Evolutionary conservation across 2,329 filamentous ascomycete genomes (phyloP).

Genomic region (Sporothrix humicola): DNA sequence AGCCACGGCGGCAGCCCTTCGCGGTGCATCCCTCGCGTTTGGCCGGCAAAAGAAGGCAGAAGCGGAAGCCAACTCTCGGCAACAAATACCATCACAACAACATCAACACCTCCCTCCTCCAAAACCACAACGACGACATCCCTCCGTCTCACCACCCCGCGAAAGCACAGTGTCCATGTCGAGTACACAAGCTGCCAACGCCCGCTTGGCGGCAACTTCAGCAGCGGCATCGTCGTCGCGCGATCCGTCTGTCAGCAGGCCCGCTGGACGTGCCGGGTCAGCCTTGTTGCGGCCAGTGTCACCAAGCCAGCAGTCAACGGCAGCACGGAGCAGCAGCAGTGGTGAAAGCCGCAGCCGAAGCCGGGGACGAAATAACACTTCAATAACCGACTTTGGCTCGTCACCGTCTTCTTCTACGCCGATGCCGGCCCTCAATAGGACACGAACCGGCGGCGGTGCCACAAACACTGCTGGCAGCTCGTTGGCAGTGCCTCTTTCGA

Average conservation of each 20-base stretch:
- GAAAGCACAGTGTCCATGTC: constrained; percentile 42
- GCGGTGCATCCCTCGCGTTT: constrained; percentile 63
- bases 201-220: constrained; percentile 54
- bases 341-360: no score
- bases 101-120: constrained; percentile 2
- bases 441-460: neutral
- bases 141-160: constrained; percentile 33
- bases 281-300: constrained; percentile 39
- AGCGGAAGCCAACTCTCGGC: neutral
- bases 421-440: neutral
- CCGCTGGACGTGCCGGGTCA: constrained; percentile 26
- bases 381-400: neutral
- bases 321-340: constrained; percentile 31
- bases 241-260: neutral
- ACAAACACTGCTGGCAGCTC: neutral
- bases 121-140: constrained; percentile 27
- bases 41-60: constrained; percentile 43
- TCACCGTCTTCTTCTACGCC: neutral
- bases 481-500: neutral
- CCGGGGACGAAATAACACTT: no score
- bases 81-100: neutral
- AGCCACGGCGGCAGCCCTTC: constrained; percentile 48
- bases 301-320: constrained; percentile 31
- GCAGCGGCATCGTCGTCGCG: constrained; percentile 40
- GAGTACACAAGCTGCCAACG: constrained; percentile 38